These are phyloP conservation scores for Antitrichia curtipendula DNA, from an alignment of 225 moss, liverwort and hornwort species.

Conservation along the genomic window DNA sequence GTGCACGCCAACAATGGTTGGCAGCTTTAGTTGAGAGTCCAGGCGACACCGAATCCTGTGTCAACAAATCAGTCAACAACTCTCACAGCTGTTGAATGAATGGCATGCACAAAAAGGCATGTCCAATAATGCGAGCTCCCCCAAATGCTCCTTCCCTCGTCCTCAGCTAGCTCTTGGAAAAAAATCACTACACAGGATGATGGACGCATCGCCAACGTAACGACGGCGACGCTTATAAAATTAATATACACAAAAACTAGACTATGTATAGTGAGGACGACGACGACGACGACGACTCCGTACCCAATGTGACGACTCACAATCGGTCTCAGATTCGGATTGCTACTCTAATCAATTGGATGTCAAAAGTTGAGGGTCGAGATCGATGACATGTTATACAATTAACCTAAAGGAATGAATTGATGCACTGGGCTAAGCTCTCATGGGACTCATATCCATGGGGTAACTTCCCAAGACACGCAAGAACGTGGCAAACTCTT, in stretches of 20 bases:
- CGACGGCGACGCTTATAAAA: not conserved
- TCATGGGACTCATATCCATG: constrained; percentile 67
- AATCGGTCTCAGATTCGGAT: not conserved
- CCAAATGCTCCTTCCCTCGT: not conserved
- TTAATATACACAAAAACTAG: not conserved
- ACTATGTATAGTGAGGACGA: not conserved
- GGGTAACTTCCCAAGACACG: constrained; percentile 94
- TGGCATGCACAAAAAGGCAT: not conserved
- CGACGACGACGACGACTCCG: not conserved
- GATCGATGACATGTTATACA: not conserved
- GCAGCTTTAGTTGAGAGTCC: not conserved
- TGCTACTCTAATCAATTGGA: not conserved
- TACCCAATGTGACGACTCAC: not conserved
- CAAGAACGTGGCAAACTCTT: constrained; percentile 94
- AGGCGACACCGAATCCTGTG: not conserved
- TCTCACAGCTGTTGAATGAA: not conserved
- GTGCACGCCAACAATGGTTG: constrained; percentile 22
- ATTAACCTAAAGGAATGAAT: not conserved
- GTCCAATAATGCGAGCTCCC: not conserved
- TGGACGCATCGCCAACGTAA: not conserved
- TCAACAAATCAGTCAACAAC: not conserved
- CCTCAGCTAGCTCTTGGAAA: not conserved
- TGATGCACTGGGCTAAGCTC: not conserved
- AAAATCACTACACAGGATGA: not conserved
- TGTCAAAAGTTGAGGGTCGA: not conserved